Evolutionary conservation across 1,139 yeast genomes (phyloP).

Genomic region (Saccharomycopsis crataegensis): DNA sequence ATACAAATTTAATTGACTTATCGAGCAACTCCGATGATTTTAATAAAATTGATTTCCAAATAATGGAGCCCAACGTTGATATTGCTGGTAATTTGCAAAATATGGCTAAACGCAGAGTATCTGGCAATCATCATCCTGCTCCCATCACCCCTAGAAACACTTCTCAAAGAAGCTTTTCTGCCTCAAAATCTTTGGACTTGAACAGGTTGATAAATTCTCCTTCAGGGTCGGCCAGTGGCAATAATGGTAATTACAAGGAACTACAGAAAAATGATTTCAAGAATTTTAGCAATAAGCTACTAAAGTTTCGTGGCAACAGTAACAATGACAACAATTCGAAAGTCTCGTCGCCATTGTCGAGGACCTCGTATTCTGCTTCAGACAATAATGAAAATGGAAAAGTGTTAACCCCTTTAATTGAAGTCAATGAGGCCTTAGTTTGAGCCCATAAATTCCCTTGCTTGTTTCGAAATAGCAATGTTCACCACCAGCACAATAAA

Average conservation of each 20-base stretch:
- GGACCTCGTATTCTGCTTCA: background rate
- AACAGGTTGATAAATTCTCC: slow-evolving; percentile 1
- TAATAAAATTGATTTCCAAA: slow-evolving; percentile 5
- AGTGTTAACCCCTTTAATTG: slow-evolving; percentile 11
- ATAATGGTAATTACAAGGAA: background rate
- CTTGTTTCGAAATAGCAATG: too few relatives aligned
- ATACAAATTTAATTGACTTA: background rate
- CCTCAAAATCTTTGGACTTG: slow-evolving; percentile 11
- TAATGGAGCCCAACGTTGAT: slow-evolving; percentile 6
- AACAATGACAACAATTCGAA: background rate
- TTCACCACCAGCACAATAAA: too few relatives aligned
- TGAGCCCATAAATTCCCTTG: too few relatives aligned
- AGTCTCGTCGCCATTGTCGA: background rate
- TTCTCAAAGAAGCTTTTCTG: background rate
- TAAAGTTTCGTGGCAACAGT: background rate
- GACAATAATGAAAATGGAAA: background rate
- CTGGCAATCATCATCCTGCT: background rate
- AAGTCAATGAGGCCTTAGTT: slow-evolving; percentile 11
- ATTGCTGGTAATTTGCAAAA: background rate
- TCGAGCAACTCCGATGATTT: slow-evolving; percentile 1
- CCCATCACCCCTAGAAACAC: background rate
- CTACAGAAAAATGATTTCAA: slow-evolving; percentile 7
- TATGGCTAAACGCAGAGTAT: background rate
- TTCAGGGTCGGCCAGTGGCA: background rate
- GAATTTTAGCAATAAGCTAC: slow-evolving; percentile 8